Percentiles rank a stretch among this genome's conserved stretches.
Conservation (phyloP, 352 stramenopile species). For the Thraustotheca clavata region DNA sequence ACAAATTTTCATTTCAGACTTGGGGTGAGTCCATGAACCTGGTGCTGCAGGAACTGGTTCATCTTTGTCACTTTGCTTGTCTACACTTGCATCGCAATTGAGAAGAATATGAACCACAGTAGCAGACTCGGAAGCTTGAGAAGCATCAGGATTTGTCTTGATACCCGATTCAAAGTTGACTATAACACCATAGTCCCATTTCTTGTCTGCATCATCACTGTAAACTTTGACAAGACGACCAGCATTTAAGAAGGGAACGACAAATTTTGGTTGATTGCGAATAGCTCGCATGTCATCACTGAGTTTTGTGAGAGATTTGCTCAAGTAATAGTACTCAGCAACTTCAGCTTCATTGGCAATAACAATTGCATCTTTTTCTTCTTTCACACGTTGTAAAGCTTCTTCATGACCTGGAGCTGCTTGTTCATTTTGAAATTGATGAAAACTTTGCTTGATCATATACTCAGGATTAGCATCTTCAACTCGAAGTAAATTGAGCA, state of each 20-base stretch:
- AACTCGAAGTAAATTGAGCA: slow-evolving; percentile 93
- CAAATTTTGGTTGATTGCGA: slow-evolving; percentile 87
- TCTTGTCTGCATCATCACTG: slow-evolving; percentile 37
- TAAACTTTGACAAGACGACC: slow-evolving; percentile 88
- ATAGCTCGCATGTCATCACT: slow-evolving; percentile 90
- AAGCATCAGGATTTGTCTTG: slow-evolving; percentile 63
- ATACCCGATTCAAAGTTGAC: slow-evolving; percentile 67
- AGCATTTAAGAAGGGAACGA: slow-evolving; percentile 91
- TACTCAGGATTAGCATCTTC: slow-evolving; percentile 85
- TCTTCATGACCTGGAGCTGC: slow-evolving; percentile 65
- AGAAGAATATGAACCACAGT: slow-evolving; percentile 59
- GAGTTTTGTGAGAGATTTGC: slow-evolving; percentile 86
- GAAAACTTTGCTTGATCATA: slow-evolving; percentile 98
- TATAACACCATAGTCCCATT: slow-evolving; percentile 80
- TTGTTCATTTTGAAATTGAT: slow-evolving; percentile 93
- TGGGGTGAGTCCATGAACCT: slow-evolving; percentile 47
- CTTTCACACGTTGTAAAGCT: slow-evolving; percentile 63
- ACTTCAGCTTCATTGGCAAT: slow-evolving; percentile 87
- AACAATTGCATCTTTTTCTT: slow-evolving; percentile 81
- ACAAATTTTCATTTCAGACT: slow-evolving; percentile 78
- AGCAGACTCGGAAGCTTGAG: slow-evolving; percentile 49
- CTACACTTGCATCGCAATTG: slow-evolving; percentile 42
- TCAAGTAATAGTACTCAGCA: slow-evolving; percentile 85
- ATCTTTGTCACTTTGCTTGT: slow-evolving; percentile 27
- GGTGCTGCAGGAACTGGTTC: slow-evolving; percentile 47